phyloP scores from a whole-genome alignment of 2,329 filamentous ascomycete species.

The Cladosporium sp. region DNA sequence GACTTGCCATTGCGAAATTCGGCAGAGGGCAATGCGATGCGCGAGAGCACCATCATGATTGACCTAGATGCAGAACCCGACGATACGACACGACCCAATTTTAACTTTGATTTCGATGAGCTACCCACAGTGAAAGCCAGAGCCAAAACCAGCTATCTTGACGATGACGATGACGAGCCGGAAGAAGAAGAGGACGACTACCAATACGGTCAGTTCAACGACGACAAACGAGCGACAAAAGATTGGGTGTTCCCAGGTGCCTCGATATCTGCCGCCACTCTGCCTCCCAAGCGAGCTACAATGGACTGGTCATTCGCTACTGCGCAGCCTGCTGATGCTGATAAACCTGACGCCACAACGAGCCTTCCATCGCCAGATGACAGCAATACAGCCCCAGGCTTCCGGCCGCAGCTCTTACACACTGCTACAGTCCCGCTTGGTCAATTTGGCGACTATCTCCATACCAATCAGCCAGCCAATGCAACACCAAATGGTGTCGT shows the following conservation, averaged over 20 bases:
- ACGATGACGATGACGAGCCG: slow-evolving; percentile 29
- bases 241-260: slow-evolving; percentile 52
- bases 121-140: slow-evolving; percentile 55
- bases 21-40: slow-evolving; percentile 32
- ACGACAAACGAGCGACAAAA: slow-evolving; percentile 41
- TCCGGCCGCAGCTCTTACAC: slow-evolving; percentile 39
- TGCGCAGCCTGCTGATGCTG: slow-evolving; percentile 28
- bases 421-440: slow-evolving; percentile 38
- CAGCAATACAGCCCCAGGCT: slow-evolving; percentile 29
- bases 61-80: slow-evolving; percentile 49
- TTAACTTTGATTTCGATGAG: slow-evolving; percentile 45
- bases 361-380: slow-evolving; percentile 28
- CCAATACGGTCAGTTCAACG: slow-evolving; percentile 29
- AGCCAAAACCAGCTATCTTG: slow-evolving; percentile 21
- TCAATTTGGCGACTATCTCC: slow-evolving; percentile 36
- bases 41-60: slow-evolving; percentile 52
- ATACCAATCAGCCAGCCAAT: slow-evolving; percentile 19
- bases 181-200: slow-evolving; percentile 39
- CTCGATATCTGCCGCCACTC: slow-evolving; percentile 31
- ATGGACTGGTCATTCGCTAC: slow-evolving; percentile 47
- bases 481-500: slow-evolving; percentile 18
- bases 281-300: slow-evolving; percentile 39
- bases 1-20: slow-evolving; percentile 39
- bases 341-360: slow-evolving; percentile 23
- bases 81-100: slow-evolving; percentile 39